These are phyloP conservation scores for Fusarium sp. DNA, from an alignment of 2,329 filamentous ascomycete genomes.

Conservation along the genomic window DNA sequence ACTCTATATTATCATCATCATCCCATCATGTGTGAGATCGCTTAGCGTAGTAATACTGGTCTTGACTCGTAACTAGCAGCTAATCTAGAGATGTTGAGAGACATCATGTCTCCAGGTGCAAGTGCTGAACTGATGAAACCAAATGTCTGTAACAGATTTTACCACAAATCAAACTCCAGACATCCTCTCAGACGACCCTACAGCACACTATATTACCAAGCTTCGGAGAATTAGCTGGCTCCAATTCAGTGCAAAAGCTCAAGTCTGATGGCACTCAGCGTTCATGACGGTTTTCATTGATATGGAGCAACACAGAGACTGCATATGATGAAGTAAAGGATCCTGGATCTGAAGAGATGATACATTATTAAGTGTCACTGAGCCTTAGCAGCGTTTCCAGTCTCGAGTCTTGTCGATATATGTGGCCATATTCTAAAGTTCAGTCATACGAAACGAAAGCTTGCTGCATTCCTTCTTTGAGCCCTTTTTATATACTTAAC, in stretches of 20 bases:
- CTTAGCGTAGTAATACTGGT: not conserved
- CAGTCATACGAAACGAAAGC: not conserved
- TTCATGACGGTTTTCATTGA: not conserved
- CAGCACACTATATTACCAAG: rapidly evolving
- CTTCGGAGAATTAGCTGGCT: rapidly evolving
- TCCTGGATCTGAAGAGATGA: not conserved
- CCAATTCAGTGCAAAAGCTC: not conserved
- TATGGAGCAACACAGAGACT: not conserved
- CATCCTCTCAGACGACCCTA: not conserved
- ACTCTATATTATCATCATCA: not conserved
- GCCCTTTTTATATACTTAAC: too few species aligned
- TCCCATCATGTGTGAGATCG: not conserved
- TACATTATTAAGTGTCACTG: rapidly evolving
- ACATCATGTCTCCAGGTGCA: not conserved
- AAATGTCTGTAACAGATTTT: rapidly evolving
- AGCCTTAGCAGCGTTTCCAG: not conserved
- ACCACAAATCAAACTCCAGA: not conserved
- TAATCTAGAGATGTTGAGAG: not conserved
- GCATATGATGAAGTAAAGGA: not conserved
- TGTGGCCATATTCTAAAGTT: not conserved
- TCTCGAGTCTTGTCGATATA: not conserved
- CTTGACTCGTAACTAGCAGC: not conserved
- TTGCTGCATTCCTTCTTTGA: not conserved
- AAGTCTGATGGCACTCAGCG: not conserved
- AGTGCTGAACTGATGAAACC: not conserved